Percentiles rank a stretch among this genome's conserved stretches.
phyloP scores from a whole-genome alignment of 1,284 basidiomycete species.

The Trichosporon ovoides region DNA sequence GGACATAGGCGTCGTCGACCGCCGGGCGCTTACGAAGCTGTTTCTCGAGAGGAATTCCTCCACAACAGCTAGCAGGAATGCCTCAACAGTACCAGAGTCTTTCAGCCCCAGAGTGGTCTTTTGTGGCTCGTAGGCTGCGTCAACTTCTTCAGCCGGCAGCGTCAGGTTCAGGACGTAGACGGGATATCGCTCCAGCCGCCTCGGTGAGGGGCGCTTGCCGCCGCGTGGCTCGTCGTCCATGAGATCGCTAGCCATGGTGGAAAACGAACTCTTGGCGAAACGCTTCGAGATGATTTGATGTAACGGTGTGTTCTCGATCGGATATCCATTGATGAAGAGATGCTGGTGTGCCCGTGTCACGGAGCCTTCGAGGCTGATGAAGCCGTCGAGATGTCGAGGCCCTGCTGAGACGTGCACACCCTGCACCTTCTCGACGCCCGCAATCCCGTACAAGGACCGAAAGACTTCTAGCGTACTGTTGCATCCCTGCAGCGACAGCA shows the following conservation, averaged over 20 bases:
- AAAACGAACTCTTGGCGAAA: conserved; percentile 52
- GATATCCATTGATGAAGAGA: conserved; percentile 78
- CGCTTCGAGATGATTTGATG: conserved; percentile 62
- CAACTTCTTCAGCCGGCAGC: conserved; percentile 61
- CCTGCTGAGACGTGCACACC: conserved; percentile 56
- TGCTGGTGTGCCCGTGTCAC: conserved; percentile 72
- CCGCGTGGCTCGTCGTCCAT: conserved; percentile 7
- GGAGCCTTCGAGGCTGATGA: conserved; percentile 70
- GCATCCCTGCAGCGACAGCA: conserved; percentile 45
- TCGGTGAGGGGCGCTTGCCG: conserved; percentile 60
- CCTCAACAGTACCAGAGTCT: conserved; percentile 54
- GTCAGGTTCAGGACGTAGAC: conserved; percentile 73
- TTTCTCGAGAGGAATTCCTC: conserved; percentile 63
- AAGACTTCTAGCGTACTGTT: conserved; percentile 26
- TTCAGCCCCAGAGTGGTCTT: conserved; percentile 65
- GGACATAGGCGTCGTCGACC: not conserved
- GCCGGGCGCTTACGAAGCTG: conserved; percentile 41
- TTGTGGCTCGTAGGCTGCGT: conserved; percentile 69
- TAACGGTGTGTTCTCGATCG: conserved; percentile 58
- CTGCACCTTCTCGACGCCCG: conserved; percentile 54
- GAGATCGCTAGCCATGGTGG: conserved; percentile 44
- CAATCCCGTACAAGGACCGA: conserved; percentile 30
- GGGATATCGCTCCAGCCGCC: conserved; percentile 62
- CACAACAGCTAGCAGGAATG: conserved; percentile 59
- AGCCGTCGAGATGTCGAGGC: conserved; percentile 63